Conservation (phyloP, 768 basidiomycete species). For the Calvatia gigantea region DNA sequence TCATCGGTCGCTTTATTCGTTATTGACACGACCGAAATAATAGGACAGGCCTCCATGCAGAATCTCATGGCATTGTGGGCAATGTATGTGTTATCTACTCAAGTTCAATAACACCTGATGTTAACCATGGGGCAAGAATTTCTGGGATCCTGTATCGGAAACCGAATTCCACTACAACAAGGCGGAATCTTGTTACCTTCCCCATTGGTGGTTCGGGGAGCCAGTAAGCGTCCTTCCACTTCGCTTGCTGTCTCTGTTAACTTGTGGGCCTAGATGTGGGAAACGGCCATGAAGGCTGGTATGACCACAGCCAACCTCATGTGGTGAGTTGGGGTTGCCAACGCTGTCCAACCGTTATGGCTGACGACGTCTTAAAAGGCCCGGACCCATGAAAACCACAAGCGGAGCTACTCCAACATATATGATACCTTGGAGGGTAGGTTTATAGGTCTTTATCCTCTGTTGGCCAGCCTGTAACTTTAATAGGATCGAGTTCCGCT, state of each 20-base stretch:
- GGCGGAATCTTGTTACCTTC: slow-evolving; percentile 55
- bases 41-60: slow-evolving; percentile 87
- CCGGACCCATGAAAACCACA: slow-evolving; percentile 72
- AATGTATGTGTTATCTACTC: slow-evolving; percentile 49
- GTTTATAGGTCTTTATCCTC: slow-evolving; percentile 12
- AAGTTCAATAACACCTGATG: background rate
- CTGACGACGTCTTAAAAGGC: slow-evolving; percentile 44
- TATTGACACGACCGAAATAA: slow-evolving; percentile 3
- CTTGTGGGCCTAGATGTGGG: slow-evolving; percentile 71
- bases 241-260: background rate
- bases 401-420: slow-evolving; percentile 68
- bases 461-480: background rate
- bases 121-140: slow-evolving; percentile 54
- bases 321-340: slow-evolving; percentile 56
- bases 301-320: slow-evolving; percentile 83
- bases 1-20: background rate
- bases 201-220: slow-evolving; percentile 87
- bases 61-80: slow-evolving; percentile 88
- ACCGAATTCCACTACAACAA: slow-evolving; percentile 73
- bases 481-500: slow-evolving; percentile 59
- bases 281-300: slow-evolving; percentile 73
- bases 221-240: slow-evolving; percentile 47
- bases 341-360: no score
- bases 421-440: slow-evolving; percentile 75
- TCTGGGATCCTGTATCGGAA: slow-evolving; percentile 71